Base-by-base conservation (phyloP, 148 eudicot genomes). In the Oxyria digyna region DNA sequence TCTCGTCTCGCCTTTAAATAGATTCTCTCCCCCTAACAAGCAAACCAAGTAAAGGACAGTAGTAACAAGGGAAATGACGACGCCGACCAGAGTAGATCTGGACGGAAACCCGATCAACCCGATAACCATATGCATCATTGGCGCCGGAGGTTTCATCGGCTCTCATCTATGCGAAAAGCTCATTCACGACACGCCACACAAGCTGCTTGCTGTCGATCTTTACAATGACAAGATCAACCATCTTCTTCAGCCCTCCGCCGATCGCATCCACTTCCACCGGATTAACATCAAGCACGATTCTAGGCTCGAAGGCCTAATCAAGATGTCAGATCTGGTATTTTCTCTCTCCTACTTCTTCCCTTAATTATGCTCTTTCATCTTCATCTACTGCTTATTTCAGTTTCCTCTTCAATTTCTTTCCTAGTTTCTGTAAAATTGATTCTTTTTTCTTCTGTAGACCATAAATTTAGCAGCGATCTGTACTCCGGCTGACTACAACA, bases 401-500 rank as follows among this genome's bases (percentile, higher is more conserved):
- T 46, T 69, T 29, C 4, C n/a, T n/a, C 50, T 69, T 24, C 18
- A 6, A 24, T 42, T 42, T 23, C 13, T 11, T 29, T 52, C 4
- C 31, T 35, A 24, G 33, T 26, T 40, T 46, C 8, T 62, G 50
- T 37, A 42, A 21, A 55, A 12, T 42, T 59, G 74, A 17, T 29
- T 14, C 3, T 15, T 50, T n/a, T 42, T 11, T 8, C 6, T 29
- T 11, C 10, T 77, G 69, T 63, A 94, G 99, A 94, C 96, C 24
- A 81, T 94, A 37, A 94, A 94, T 84, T 84, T 94, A 69, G 99
- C 99, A 21, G 99, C 99, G 72, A 94, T 94, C 79, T 94, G 99
- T 80, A 94, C 99, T 41, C 99, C 97, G n/a, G 98, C 97, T 27
- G 97, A 94, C 77, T 94, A 94, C 83, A 94, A 94, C 70, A 94